Percentiles rank a stretch among this genome's conserved stretches.
Evolutionary conservation across 345 rosid species (phyloP).

Genomic region (Citrus medica): DNA sequence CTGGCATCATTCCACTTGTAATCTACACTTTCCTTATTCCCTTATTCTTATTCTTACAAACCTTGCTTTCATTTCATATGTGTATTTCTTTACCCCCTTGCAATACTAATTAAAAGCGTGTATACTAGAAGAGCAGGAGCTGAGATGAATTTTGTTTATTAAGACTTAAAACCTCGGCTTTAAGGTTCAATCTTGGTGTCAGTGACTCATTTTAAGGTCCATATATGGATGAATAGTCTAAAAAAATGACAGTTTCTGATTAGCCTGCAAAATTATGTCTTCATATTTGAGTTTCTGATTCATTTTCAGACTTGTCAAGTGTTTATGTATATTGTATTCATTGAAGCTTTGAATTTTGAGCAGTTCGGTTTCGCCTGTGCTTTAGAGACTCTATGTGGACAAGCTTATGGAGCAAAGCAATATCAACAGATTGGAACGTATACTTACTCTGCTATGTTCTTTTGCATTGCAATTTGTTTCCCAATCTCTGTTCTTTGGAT

Average conservation of each 20-base stretch:
- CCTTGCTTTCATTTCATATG: no score
- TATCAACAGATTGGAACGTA: slow-evolving; percentile 39
- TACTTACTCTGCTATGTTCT: slow-evolving; percentile 34
- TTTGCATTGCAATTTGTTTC: slow-evolving; percentile 29
- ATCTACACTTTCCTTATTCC: background rate
- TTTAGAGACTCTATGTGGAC: slow-evolving; percentile 60
- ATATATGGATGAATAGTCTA: no score
- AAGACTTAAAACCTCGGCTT: no score
- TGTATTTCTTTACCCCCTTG: no score
- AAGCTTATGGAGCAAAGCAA: slow-evolving; percentile 67
- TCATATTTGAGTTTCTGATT: background rate
- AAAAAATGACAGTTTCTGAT: background rate
- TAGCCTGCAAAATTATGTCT: background rate
- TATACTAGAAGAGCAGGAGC: no score
- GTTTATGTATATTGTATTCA: background rate
- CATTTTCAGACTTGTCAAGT: background rate
- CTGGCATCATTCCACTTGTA: slow-evolving; percentile 25
- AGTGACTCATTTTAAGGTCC: no score
- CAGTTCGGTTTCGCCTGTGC: slow-evolving; percentile 57
- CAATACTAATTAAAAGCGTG: no score
- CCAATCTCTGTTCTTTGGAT: slow-evolving; percentile 40
- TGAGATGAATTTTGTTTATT: no score
- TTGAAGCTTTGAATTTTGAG: background rate
- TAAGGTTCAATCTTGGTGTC: background rate
- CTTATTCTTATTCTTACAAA: no score